Evolutionary conservation across 805 yeast species (phyloP).

Genomic region (Candida nonsorbophila): DNA sequence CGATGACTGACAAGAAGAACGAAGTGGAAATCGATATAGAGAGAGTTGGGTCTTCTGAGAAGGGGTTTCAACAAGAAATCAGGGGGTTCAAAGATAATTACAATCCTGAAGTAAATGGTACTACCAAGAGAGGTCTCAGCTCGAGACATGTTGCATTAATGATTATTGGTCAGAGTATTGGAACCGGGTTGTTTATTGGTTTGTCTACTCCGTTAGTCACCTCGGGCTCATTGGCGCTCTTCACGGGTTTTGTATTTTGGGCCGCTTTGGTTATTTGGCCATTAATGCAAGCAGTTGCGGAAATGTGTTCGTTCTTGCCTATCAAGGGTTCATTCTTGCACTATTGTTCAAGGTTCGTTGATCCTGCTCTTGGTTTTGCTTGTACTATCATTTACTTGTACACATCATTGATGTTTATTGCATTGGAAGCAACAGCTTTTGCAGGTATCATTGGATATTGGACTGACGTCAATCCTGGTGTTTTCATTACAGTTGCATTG

Average conservation of each 20-base stretch:
- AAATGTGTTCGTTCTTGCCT: conserved; percentile 32
- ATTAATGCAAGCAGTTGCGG: conserved; percentile 31
- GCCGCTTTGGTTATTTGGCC: conserved; percentile 28
- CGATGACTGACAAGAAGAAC: too few relatives aligned
- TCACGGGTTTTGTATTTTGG: conserved; percentile 25
- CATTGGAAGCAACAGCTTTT: conserved; percentile 28
- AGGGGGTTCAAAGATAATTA: conserved; percentile 20
- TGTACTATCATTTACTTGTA: conserved; percentile 26
- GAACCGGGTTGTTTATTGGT: conserved; percentile 32
- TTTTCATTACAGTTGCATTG: conserved; percentile 24
- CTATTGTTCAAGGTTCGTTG: conserved; percentile 29
- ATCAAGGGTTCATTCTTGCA: conserved; percentile 31
- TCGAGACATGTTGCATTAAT: conserved; percentile 30
- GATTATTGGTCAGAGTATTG: conserved; percentile 31
- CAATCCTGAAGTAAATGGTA: conserved; percentile 23
- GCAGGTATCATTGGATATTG: conserved; percentile 25
- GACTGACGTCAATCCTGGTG: conserved; percentile 26
- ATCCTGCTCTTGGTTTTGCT: conserved; percentile 33
- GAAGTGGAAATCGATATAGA: too few relatives aligned
- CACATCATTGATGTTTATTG: conserved; percentile 27
- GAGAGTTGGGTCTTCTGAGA: too few relatives aligned
- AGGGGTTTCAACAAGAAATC: too few relatives aligned
- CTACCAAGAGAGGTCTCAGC: conserved; percentile 21
- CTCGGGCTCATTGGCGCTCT: conserved; percentile 29
- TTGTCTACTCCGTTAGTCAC: conserved; percentile 23